Evolutionary conservation across 306 rosid genomes (phyloP), one percentile per base, ranked within the genome.

Genomic region (Malus sieversii): DNA sequence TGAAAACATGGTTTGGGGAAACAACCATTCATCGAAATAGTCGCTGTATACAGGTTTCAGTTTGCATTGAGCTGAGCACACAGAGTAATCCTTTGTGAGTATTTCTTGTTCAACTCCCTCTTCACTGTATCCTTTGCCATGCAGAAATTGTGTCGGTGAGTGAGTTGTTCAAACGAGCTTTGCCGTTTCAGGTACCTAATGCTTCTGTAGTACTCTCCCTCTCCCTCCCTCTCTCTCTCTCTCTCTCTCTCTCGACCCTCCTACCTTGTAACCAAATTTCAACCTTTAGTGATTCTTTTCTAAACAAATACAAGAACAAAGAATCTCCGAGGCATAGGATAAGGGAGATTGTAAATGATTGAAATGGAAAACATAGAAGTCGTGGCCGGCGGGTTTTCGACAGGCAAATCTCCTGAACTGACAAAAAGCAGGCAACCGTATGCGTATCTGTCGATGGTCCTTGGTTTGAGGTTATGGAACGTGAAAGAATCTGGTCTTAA

Each of bases 401-500:
- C 51, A 12, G 30, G 55, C 13, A 46, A 42, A 2, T 1, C 12
- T 42, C 45, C 45, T 42, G 45, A 9, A 42, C 2, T 2, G 45
- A 42, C 45, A 0, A 42, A 42, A 42, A 42, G 12, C 45, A 42
- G 45, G 12, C 45, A 10, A 9, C 6, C 38, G 38, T 33, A 33
- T 33, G 38, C 79, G 8, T 30, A 35, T 35, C 23, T 72, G 32
- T 44, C 35, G 10, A 12, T 33, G 32, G 2, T 57, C 29, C 52
- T 46, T 5, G 7, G 53, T 38, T 38, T 51, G 69, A 29, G 69
- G 53, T 70, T 60, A 12, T 27, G 5, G 63, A 38, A 55, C 14
- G 71, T 46, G 44, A 65, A 40, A 45, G 80, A 74, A 82, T 72
- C 78, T 70, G 60, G 30, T 78, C 38, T 20, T 48, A 70, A 33